Percentiles rank a stretch among this genome's conserved stretches.
Evolutionary conservation across 495 filamentous ascomycete species (phyloP).

Genomic region (Hypomontagnella monticulosa): DNA sequence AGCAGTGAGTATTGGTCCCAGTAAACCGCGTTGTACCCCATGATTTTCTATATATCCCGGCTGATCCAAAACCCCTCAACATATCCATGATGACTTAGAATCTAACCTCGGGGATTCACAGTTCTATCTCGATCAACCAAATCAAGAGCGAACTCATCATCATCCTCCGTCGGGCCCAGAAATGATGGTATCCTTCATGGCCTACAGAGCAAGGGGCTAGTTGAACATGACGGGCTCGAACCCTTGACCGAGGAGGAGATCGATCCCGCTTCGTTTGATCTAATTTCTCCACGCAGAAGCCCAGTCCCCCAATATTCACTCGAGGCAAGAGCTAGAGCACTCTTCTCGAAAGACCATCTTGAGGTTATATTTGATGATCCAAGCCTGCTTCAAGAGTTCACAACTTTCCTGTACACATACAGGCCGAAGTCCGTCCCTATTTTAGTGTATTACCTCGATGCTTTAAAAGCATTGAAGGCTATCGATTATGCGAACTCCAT

Average conservation of each 20-base stretch:
- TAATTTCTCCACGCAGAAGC: slow-evolving; percentile 53
- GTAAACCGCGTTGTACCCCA: not conserved
- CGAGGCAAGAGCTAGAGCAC: slow-evolving; percentile 67
- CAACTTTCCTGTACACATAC: slow-evolving; percentile 68
- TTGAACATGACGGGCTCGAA: slow-evolving; percentile 58
- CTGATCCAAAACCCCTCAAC: not conserved
- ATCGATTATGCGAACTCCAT: slow-evolving; percentile 75
- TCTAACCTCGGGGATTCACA: slow-evolving; percentile 7
- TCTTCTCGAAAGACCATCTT: slow-evolving; percentile 74
- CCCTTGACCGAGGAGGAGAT: slow-evolving; percentile 58
- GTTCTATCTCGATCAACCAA: slow-evolving; percentile 21
- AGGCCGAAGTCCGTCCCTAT: slow-evolving; percentile 71
- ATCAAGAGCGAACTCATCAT: slow-evolving; percentile 29
- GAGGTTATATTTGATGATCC: slow-evolving; percentile 70
- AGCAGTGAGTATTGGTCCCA: slow-evolving; percentile 14
- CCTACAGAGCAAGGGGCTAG: slow-evolving; percentile 43
- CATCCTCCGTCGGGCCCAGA: slow-evolving; percentile 32
- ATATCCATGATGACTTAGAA: not conserved
- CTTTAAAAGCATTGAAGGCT: slow-evolving; percentile 74
- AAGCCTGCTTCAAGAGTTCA: slow-evolving; percentile 68
- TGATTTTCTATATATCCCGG: not conserved
- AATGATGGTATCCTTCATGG: slow-evolving; percentile 49
- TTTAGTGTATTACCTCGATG: slow-evolving; percentile 75
- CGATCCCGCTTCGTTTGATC: slow-evolving; percentile 63
- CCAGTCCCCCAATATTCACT: slow-evolving; percentile 55